Percentiles rank a stretch among this genome's conserved stretches.
These are phyloP conservation scores for Dryas drummondii DNA, from an alignment of 306 rosid species.

Conservation along the genomic window DNA sequence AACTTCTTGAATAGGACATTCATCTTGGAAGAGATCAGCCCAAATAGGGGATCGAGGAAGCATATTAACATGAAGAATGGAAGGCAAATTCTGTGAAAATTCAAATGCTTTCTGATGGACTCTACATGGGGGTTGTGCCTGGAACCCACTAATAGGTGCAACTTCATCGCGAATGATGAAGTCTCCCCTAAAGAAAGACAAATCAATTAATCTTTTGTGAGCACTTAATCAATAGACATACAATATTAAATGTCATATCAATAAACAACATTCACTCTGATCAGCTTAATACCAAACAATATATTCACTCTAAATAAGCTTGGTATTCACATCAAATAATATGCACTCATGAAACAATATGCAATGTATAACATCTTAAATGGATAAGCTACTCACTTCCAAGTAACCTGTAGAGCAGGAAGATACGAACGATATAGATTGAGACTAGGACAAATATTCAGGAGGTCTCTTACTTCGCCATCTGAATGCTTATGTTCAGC, in stretches of 20 bases:
- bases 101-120: conserved; percentile 46
- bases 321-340: conserved; percentile 4
- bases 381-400: conserved; percentile 59
- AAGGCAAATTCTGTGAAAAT: conserved; percentile 49
- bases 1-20: conserved; percentile 55
- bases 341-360: conserved; percentile 10
- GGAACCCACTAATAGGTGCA: conserved; percentile 44
- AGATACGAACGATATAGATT: conserved; percentile 18
- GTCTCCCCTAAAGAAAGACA: conserved; percentile 57
- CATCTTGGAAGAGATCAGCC: conserved; percentile 43
- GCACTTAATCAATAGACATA: background rate
- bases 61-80: conserved; percentile 42
- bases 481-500: conserved; percentile 22
- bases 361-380: conserved; percentile 18
- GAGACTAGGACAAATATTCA: conserved; percentile 23
- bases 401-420: conserved; percentile 47
- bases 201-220: conserved; percentile 4
- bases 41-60: conserved; percentile 37
- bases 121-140: conserved; percentile 60
- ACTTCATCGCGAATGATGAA: conserved; percentile 37
- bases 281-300: conserved; percentile 1
- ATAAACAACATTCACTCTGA: background rate
- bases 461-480: conserved; percentile 28
- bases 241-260: background rate
- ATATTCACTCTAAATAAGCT: background rate